phyloP scores from a whole-genome alignment of 2,329 filamentous ascomycete species.

The Ambrosiella beaveri region DNA sequence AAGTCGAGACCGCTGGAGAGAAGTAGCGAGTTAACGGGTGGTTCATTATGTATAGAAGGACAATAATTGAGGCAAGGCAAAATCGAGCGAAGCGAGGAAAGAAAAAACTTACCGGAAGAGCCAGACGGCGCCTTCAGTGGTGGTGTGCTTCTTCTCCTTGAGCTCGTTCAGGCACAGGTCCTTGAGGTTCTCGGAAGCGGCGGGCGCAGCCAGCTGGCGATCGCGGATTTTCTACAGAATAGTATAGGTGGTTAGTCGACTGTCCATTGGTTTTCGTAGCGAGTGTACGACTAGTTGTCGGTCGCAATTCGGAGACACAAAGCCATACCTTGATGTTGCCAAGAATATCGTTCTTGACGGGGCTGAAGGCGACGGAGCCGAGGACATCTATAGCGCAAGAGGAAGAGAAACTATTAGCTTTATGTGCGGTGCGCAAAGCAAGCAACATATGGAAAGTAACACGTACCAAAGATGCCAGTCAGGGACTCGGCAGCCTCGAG shows the following conservation, averaged over 20 bases:
- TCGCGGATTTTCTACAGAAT: slow-evolving; percentile 64
- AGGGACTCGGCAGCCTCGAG: slow-evolving; percentile 80
- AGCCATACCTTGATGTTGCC: slow-evolving; percentile 70
- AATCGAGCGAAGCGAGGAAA: neutral
- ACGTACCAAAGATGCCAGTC: slow-evolving; percentile 65
- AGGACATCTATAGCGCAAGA: slow-evolving; percentile 33
- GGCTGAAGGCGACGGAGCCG: slow-evolving; percentile 60
- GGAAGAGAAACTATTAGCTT: too few relatives aligned
- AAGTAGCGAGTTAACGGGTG: neutral
- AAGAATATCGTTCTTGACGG: slow-evolving; percentile 79
- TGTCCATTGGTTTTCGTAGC: too few relatives aligned
- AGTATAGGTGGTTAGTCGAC: neutral
- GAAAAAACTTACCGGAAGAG: slow-evolving; percentile 50
- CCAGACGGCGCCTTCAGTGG: slow-evolving; percentile 84
- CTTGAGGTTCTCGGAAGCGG: slow-evolving; percentile 70
- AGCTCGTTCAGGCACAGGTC: slow-evolving; percentile 73
- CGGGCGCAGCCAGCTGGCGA: slow-evolving; percentile 59
- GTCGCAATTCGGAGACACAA: too few relatives aligned
- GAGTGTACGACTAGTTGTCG: too few relatives aligned
- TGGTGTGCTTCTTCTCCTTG: slow-evolving; percentile 73
- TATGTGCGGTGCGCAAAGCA: neutral
- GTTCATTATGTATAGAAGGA: too few relatives aligned
- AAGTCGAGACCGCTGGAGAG: slow-evolving; percentile 69
- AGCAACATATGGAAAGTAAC: neutral
- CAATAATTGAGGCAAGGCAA: too few relatives aligned